Percentiles rank a stretch among this genome's conserved stretches.
phyloP scores from a whole-genome alignment of 306 rosid species.

The Crataegus laevigata region DNA sequence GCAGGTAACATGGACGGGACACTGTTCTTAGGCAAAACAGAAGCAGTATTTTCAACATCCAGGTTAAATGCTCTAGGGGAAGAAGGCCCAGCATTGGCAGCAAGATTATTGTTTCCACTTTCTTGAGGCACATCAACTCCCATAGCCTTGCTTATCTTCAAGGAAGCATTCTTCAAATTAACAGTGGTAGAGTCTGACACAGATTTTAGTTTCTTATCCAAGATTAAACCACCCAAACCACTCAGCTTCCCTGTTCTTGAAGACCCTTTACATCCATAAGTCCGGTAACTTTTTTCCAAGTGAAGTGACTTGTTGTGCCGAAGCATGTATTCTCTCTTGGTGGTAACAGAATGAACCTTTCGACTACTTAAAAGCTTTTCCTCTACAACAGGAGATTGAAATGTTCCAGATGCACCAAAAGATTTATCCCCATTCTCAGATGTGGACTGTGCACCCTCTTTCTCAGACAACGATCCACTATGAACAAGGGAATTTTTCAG shows the following conservation, averaged over 20 bases:
- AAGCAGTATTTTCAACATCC: conserved; percentile 31
- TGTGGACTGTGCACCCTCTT: conserved; percentile 36
- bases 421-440: conserved; percentile 35
- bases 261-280: conserved; percentile 71
- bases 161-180: conserved; percentile 61
- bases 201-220: conserved; percentile 71
- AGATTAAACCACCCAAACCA: conserved; percentile 56
- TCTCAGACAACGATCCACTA: conserved; percentile 32
- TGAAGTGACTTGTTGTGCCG: conserved; percentile 77
- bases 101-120: conserved; percentile 29
- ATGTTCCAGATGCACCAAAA: conserved; percentile 34
- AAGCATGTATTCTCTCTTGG: conserved; percentile 73
- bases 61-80: conserved; percentile 27
- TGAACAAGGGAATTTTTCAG: conserved; percentile 31
- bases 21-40: conserved; percentile 27
- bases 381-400: conserved; percentile 46
- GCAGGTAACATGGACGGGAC: conserved; percentile 8
- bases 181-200: conserved; percentile 53
- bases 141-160: conserved; percentile 62
- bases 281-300: conserved; percentile 57
- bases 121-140: conserved; percentile 58
- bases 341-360: conserved; percentile 47
- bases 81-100: conserved; percentile 40
- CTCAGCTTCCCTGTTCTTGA: conserved; percentile 64
- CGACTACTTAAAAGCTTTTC: conserved; percentile 47